Evolutionary conservation across 306 rosid species (phyloP), one percentile per base, ranked within the genome.

Genomic region (Potentilla sterilis): DNA sequence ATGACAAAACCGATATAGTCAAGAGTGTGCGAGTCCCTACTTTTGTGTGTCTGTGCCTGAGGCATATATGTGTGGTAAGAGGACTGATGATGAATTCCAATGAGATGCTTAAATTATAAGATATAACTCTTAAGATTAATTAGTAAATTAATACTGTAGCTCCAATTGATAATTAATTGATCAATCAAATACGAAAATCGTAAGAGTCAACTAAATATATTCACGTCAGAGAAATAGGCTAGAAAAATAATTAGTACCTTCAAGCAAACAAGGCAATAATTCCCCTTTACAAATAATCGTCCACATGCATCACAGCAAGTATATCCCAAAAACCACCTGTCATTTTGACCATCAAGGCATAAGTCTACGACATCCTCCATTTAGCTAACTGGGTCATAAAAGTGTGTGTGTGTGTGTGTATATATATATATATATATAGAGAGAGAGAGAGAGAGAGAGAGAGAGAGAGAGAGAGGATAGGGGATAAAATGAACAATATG

Each of bases 231-330:
- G 7, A 62, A 75, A 5, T 9, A 46, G 14, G 22, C 48, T 55
- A 8, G 9, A 34, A 7, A 79, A 59, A 9, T 14, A 37, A 54
- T 62, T 8, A 40, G 62, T 82, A 96, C 99, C 99, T 96, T 96
- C 88, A 96, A 84, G 85, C 99, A 96, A 78, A 92, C 98, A 71
- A 98, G 99, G 77, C 99, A 96, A 76, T 96, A 96, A 79, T 96
- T 96, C 41, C 99, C 99, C 90, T 96, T 96, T 28, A 86, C 93
- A 83, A 96, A 96, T 85, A 96, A 88, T 83, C 99, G 88, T 76
- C 99, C 99, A 79, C 99, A 96, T 32, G 99, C 99, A 83, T 96
- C 99, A 55, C 99, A 96, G 82, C 96, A 90, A 69, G 99, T 96
- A 83, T 92, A 92, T 75, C 97, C 96, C 81, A 96, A 83, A 88